Base-by-base conservation (phyloP, 2,329 filamentous ascomycete genomes). In the Niveomyces coronatus region DNA sequence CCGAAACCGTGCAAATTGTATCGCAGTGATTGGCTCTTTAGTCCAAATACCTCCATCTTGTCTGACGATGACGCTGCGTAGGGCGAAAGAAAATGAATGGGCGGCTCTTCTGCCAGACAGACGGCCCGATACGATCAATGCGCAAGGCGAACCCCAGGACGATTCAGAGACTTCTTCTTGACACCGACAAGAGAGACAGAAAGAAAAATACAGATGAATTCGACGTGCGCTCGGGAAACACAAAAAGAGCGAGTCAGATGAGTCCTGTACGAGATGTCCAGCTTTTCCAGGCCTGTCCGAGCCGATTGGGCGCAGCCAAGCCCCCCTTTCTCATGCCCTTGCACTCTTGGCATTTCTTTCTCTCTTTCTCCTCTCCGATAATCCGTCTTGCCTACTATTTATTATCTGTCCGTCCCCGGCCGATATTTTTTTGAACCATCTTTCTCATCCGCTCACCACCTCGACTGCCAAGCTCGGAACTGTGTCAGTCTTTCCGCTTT, bases 21-120 rank as follows among this genome's bases (percentile, higher is more conserved):
- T 28, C 32, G 29, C 31, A 40, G 38, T 32, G 38, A 40, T 32
- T 40, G 38, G 38, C 31, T 40, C 38, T 31, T 40, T 27, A 40
- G 18, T 32, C 38, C 38, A 40, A 40, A 40, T 19, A 40, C 38
- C 32, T 40, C 38, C 38, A 40, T 40, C 13, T 31, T 35, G 9
- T 29, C 5, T 29, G 9, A 10, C 27, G 9, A n/a, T n/a, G n/a
- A n/a, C n/a, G 37, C 32, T 40, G 35, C 31, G 31, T 40, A 35
- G 28, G 32, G 37, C 14, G 37, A 31, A 30, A 19, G 37, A 39
- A 24, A 31, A 23, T 33, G 24, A 34, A 26, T 31, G 31, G 38
- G 38, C 35, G 38, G 31, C 38, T 31, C 32, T 40, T 20, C 22
- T 39, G 24, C 31, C 31, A 27, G 20, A 16, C 34, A 39, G 31